phyloP scores from a whole-genome alignment of 1,139 yeast species.

The Diutina mesorugosa region DNA sequence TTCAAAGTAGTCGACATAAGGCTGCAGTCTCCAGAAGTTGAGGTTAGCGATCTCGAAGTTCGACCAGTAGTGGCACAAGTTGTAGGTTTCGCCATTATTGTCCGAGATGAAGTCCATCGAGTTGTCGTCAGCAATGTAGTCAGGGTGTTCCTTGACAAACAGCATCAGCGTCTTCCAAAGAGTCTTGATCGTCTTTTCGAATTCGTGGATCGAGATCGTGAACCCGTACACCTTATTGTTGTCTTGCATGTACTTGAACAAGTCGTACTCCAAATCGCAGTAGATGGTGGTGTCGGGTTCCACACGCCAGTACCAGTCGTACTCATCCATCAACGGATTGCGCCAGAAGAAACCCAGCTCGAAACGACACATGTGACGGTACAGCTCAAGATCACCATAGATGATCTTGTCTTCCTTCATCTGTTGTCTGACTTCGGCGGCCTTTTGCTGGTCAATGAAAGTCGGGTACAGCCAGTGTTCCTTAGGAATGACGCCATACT shows the following conservation, averaged over 20 bases:
- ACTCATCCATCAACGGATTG: conserved; percentile 57
- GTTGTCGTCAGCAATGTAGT: conserved; percentile 53
- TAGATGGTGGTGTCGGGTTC: conserved; percentile 73
- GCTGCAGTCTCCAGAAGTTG: conserved; percentile 62
- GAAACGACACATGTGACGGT: conserved; percentile 85
- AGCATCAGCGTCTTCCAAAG: conserved; percentile 68
- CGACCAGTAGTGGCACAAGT: conserved; percentile 82
- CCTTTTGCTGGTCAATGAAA: conserved; percentile 46
- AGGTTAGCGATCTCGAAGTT: conserved; percentile 73
- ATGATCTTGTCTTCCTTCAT: conserved; percentile 41
- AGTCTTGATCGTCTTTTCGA: conserved; percentile 65
- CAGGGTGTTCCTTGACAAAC: conserved; percentile 53
- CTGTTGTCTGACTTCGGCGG: conserved; percentile 36
- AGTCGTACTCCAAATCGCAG: conserved; percentile 75
- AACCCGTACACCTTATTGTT: conserved; percentile 66
- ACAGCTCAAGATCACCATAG: conserved; percentile 49
- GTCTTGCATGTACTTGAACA: conserved; percentile 70
- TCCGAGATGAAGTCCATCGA: conserved; percentile 61
- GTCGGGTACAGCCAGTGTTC: conserved; percentile 63
- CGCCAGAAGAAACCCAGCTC: conserved; percentile 86
- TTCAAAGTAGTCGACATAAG: conserved; percentile 57
- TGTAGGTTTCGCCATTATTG: conserved; percentile 56
- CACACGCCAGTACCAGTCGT: conserved; percentile 88
- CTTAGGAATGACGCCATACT: conserved; percentile 54
- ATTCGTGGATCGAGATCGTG: conserved; percentile 77